These are phyloP conservation scores for Flaveria linearis DNA, from an alignment of 129 eudicot genomes.

Conservation along the genomic window DNA sequence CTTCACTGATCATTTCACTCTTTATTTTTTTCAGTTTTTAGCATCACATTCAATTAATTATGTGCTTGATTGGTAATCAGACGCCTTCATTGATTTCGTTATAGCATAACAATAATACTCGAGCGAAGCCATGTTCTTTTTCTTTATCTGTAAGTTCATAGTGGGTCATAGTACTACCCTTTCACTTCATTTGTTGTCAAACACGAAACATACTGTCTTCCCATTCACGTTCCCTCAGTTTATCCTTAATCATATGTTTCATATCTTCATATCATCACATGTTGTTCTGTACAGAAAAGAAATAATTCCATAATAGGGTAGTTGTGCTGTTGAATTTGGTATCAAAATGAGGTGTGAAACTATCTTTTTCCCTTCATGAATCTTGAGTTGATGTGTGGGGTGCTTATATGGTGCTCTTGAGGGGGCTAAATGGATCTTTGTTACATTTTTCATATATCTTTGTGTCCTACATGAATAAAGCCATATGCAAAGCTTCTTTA, in stretches of 20 bases:
- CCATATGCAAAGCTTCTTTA: slow-evolving; percentile 27
- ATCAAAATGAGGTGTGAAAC: slow-evolving; percentile 6
- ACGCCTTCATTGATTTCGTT: not conserved
- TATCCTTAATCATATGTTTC: not conserved
- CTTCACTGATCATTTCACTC: not conserved
- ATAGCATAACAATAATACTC: not conserved
- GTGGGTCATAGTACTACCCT: not conserved
- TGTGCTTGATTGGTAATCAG: not conserved
- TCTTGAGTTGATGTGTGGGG: slow-evolving; percentile 42
- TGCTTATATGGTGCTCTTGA: slow-evolving; percentile 27
- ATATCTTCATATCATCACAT: slow-evolving; percentile 2
- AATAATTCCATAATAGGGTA: slow-evolving; percentile 22
- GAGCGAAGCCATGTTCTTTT: not conserved
- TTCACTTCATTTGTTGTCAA: not conserved
- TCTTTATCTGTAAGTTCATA: slow-evolving; percentile 13
- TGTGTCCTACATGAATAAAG: slow-evolving; percentile 39
- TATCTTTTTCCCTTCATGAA: slow-evolving; percentile 9
- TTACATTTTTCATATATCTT: slow-evolving; percentile 29
- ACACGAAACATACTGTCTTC: slow-evolving; percentile 8
- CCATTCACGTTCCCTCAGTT: slow-evolving; percentile 6
- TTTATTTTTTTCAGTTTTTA: not conserved
- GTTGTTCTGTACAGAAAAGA: not conserved
- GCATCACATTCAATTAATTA: not conserved
- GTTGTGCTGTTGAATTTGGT: slow-evolving; percentile 29
- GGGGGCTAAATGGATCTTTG: slow-evolving; percentile 39